Percentiles rank a stretch among this genome's conserved stretches.
Evolutionary conservation across 129 eudicot genomes (phyloP).

Genomic region (Erigeron canadensis): DNA sequence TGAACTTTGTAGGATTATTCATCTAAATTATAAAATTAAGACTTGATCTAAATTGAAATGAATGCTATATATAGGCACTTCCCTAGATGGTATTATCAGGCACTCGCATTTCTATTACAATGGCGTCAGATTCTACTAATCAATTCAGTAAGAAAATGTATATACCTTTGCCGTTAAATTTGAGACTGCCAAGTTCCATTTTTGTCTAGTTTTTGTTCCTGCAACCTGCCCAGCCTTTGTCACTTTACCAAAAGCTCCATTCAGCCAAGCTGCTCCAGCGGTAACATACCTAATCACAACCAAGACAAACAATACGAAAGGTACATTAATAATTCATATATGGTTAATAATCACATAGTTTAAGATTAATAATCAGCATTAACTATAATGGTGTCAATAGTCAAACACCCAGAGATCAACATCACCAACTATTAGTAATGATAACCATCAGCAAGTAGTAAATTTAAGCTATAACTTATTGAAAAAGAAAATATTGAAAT

Average conservation of each 20-base stretch:
- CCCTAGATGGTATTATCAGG: neutral
- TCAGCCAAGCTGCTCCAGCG: conserved; percentile 94
- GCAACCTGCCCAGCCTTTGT: conserved; percentile 97
- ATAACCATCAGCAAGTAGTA: neutral
- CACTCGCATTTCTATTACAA: neutral
- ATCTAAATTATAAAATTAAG: neutral
- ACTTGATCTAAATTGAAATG: neutral
- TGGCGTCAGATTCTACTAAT: neutral
- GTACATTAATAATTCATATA: neutral
- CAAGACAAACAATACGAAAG: conserved; percentile 9
- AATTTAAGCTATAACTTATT: neutral
- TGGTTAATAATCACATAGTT: neutral
- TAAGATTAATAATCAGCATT: neutral
- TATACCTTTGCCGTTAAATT: conserved; percentile 85
- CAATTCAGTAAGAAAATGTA: no score
- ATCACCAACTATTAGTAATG: neutral
- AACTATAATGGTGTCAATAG: neutral
- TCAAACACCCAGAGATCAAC: conserved; percentile 3
- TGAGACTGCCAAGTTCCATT: conserved; percentile 77
- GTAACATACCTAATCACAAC: conserved; percentile 72
- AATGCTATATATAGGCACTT: no score
- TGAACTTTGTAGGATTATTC: neutral
- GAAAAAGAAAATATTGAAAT: no score
- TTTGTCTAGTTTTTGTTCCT: conserved; percentile 84
- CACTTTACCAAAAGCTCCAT: conserved; percentile 91